A percentile compares a stretch with the other conserved stretches of the same genome.
Conservation (phyloP, 345 rosid genomes). For the Jatropha curcas region DNA sequence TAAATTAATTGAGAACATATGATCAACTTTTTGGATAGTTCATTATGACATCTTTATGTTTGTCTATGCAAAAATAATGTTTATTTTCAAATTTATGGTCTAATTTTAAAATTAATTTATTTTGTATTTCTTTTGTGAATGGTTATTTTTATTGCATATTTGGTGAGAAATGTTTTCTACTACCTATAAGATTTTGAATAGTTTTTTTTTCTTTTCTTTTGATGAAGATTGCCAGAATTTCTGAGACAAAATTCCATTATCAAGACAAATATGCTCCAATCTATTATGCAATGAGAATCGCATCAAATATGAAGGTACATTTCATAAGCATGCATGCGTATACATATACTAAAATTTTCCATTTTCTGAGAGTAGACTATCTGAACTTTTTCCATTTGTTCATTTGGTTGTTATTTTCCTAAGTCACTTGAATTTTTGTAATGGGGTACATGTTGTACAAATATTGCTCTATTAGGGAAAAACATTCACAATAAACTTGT, state of each 20-base stretch:
- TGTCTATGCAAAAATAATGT: too few species aligned
- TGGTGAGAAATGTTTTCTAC: not conserved
- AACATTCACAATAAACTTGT: too few species aligned
- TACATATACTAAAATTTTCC: not conserved
- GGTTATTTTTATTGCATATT: not conserved
- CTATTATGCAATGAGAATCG: conserved; percentile 48
- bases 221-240: conserved; percentile 76
- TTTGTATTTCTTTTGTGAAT: not conserved
- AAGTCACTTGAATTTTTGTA: too few species aligned
- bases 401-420: not conserved
- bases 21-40: too few species aligned
- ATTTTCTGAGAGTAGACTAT: not conserved
- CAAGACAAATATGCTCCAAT: conserved; percentile 73
- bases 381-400: not conserved
- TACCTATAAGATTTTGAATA: conserved; percentile 20
- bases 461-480: too few species aligned
- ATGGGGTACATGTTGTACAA: too few species aligned
- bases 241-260: conserved; percentile 81
- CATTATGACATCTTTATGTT: too few species aligned
- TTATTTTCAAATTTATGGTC: not conserved
- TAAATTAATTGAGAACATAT: too few species aligned
- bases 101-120: not conserved
- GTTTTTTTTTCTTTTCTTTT: conserved; percentile 25
- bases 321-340: not conserved
- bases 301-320: conserved; percentile 68